phyloP scores from a whole-genome alignment of 2,329 filamentous ascomycete genomes.

The Ascochyta koolunga region DNA sequence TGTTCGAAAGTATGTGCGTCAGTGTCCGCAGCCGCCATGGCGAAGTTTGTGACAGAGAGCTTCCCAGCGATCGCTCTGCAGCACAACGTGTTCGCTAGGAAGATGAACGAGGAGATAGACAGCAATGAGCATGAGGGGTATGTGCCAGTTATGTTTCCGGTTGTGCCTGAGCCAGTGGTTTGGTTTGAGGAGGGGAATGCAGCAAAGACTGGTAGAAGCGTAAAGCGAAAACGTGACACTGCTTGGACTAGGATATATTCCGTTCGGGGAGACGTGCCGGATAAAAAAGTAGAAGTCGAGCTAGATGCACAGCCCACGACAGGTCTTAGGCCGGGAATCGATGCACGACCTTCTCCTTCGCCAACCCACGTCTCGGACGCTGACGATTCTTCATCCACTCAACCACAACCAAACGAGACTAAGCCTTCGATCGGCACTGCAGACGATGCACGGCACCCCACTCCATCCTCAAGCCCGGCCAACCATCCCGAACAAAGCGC shows the following conservation, averaged over 20 bases:
- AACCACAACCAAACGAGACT: too few species aligned
- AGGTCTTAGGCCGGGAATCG: neutral
- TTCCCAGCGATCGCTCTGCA: neutral
- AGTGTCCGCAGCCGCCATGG: neutral
- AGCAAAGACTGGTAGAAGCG: neutral
- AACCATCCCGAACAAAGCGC: too few species aligned
- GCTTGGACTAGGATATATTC: neutral
- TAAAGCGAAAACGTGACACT: neutral
- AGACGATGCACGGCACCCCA: too few species aligned
- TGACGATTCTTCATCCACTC: too few species aligned
- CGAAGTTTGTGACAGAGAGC: neutral
- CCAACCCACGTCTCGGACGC: neutral
- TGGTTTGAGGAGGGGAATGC: neutral
- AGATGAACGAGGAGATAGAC: conserved; percentile 5
- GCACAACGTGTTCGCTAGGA: conserved; percentile 1
- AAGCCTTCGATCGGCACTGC: too few species aligned
- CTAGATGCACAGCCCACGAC: neutral
- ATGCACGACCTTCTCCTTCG: neutral
- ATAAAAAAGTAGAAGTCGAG: neutral
- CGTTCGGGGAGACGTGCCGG: too few species aligned
- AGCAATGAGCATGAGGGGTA: conserved; percentile 4
- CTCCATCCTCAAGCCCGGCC: too few species aligned
- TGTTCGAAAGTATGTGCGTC: conserved; percentile 4
- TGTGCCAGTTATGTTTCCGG: neutral
- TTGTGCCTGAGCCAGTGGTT: neutral